Base-by-base conservation (phyloP, 2,329 filamentous ascomycete species). In the Intubia oerlemansii region DNA sequence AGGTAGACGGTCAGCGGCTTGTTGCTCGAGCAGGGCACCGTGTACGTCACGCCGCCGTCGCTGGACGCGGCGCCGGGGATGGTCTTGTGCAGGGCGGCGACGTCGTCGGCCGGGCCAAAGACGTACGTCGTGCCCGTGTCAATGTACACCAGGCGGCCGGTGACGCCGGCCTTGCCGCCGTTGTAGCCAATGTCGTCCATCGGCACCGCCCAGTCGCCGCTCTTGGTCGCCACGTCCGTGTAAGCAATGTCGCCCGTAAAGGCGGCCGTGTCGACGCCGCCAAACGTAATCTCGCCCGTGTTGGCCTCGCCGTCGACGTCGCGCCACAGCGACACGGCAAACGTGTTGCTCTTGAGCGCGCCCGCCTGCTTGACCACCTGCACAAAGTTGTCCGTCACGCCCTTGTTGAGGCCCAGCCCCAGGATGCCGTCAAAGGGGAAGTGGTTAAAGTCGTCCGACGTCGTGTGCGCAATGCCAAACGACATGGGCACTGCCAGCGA, bases 351-450 rank as follows among this genome's bases (percentile, higher is more conserved):
- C 10, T 51, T 40, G 24, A 88, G 52, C 13, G 63, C 41, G 14
- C 62, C 57, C n/a, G 62, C 55, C 2, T 59, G 42, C 11, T 56
- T 53, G 25, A 90, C 49, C 2, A 60, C 52, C 22, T 73, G 56
- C 44, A 88, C 57, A 39, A 88, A 71, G 25, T 70, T 78, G 13
- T 75, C 64, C 5, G 62, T 61, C 20, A 53, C 55, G 3, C 62
- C 62, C 9, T 57, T 53, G 35, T 61, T 62, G 40, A 72, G 69
- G 11, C 77, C 75, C 15, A 91, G 52, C 4, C 81, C 82, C 3
- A 92, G 53, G 27, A 92, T 90, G 15, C 82, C 82, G 45, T 92
- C 82, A 48, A 91, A 82, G 2, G 79, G 75, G 41, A 85, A 91
- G 29, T 64, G 62, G 17, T 56, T 51, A 46, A 92, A 91, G 37